Conservation (phyloP, 2,329 filamentous ascomycete genomes). For the Aspergillus ibericus region DNA sequence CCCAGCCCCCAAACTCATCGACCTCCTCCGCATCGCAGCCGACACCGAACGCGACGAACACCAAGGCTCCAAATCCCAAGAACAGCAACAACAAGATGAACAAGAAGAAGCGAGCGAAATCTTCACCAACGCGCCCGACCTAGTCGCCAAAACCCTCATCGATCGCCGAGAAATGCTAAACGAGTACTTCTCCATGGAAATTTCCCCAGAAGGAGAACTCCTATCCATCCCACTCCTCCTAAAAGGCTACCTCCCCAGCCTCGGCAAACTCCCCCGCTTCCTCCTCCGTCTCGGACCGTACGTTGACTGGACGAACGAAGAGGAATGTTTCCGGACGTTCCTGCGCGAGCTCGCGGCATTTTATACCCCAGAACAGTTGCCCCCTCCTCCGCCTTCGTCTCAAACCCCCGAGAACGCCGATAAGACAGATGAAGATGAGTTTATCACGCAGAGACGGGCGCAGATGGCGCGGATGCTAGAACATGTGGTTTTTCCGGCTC, state of each 20-base stretch:
- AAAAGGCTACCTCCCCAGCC: constrained; percentile 81
- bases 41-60: constrained; percentile 63
- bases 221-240: constrained; percentile 78
- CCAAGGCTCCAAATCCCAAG: constrained; percentile 4
- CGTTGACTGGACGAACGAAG: constrained; percentile 83
- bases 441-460: constrained; percentile 55
- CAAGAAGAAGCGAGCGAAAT: constrained; percentile 55
- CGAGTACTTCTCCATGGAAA: constrained; percentile 88
- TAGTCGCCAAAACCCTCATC: constrained; percentile 68
- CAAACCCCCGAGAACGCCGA: neutral
- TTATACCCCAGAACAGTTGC: constrained; percentile 84
- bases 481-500: constrained; percentile 84
- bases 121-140: constrained; percentile 63
- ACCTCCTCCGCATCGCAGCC: constrained; percentile 71
- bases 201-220: constrained; percentile 75
- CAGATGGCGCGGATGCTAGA: constrained; percentile 78
- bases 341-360: constrained; percentile 84
- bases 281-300: constrained; percentile 83
- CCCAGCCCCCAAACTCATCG: constrained; percentile 69
- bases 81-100: constrained; percentile 22
- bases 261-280: constrained; percentile 86
- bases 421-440: constrained; percentile 48
- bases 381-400: constrained; percentile 41
- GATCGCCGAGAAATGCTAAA: constrained; percentile 79
- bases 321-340: constrained; percentile 80